phyloP scores from a whole-genome alignment of 306 rosid genomes.

The Corylus americana region DNA sequence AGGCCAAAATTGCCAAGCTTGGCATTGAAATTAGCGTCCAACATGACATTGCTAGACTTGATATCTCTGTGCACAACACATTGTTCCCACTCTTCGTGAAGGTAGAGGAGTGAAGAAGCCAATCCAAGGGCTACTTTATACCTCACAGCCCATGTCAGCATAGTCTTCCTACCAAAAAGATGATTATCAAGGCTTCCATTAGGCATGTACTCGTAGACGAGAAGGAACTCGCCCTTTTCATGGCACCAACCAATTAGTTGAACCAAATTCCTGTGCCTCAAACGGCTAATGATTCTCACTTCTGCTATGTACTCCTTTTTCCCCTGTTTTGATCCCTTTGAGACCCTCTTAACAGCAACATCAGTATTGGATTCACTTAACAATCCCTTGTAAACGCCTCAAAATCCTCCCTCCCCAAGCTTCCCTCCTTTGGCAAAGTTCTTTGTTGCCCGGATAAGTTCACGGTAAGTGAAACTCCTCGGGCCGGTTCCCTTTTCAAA shows the following conservation, averaged over 20 bases:
- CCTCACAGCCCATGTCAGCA: slow-evolving; percentile 55
- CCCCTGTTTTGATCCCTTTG: slow-evolving; percentile 74
- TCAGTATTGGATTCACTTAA: slow-evolving; percentile 36
- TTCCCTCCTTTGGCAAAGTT: slow-evolving; percentile 50
- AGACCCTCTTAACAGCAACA: slow-evolving; percentile 72
- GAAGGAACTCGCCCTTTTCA: slow-evolving; percentile 63
- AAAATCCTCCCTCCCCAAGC: slow-evolving; percentile 81
- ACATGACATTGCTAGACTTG: slow-evolving; percentile 73
- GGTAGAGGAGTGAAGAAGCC: slow-evolving; percentile 63
- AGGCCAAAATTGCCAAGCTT: slow-evolving; percentile 82
- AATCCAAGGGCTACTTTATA: slow-evolving; percentile 62
- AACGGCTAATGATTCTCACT: slow-evolving; percentile 63
- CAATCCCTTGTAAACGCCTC: slow-evolving; percentile 67
- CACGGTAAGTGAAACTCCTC: slow-evolving; percentile 53
- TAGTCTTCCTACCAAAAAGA: slow-evolving; percentile 44
- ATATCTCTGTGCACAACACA: slow-evolving; percentile 82
- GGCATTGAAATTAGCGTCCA: slow-evolving; percentile 68
- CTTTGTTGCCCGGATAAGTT: slow-evolving; percentile 50
- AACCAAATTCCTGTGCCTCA: slow-evolving; percentile 73
- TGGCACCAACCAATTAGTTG: slow-evolving; percentile 89
- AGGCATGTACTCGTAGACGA: slow-evolving; percentile 67
- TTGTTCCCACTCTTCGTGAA: slow-evolving; percentile 86
- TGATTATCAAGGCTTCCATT: slow-evolving; percentile 85
- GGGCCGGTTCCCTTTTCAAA: slow-evolving; percentile 70
- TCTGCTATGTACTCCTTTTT: slow-evolving; percentile 70